phyloP scores from a whole-genome alignment of 805 yeast species.

The Teunomyces cretensis region DNA sequence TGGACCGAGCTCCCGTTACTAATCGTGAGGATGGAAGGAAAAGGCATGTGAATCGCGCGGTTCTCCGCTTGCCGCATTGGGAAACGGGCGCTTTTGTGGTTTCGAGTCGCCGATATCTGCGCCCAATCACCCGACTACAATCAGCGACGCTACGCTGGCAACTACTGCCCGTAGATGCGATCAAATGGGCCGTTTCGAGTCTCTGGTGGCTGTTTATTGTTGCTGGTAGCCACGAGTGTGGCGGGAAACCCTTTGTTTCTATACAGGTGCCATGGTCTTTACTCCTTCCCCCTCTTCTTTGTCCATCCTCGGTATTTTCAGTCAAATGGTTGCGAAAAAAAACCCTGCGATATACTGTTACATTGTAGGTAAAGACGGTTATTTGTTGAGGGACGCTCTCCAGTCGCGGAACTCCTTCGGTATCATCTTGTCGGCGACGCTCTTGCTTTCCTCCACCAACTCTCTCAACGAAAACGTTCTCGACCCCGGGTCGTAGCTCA shows the following conservation, averaged over 20 bases:
- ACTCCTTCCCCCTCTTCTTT: no score
- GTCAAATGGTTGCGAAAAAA: not conserved
- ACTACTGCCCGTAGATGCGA: no score
- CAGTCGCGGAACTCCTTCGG: conserved; percentile 36
- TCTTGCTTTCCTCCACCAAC: conserved; percentile 31
- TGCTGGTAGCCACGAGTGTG: no score
- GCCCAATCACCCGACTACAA: not conserved
- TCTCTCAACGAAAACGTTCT: conserved; percentile 53
- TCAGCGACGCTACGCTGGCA: no score
- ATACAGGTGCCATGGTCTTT: no score
- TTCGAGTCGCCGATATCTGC: not conserved
- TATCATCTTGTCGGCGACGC: conserved; percentile 16
- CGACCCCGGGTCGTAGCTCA: conserved; percentile 56
- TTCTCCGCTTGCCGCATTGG: conserved; percentile 3
- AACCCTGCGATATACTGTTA: no score
- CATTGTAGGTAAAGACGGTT: no score
- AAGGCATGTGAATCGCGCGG: not conserved
- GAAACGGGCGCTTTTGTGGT: not conserved
- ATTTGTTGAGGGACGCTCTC: conserved; percentile 19
- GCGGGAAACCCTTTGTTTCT: no score
- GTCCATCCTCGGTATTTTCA: not conserved
- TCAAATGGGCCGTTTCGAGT: no score
- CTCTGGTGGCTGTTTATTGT: no score
- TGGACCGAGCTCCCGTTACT: not conserved
- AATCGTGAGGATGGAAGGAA: not conserved